Evolutionary conservation across 805 yeast genomes (phyloP), one percentile per base, ranked within the genome.

Genomic region (Pichia scutulata): DNA sequence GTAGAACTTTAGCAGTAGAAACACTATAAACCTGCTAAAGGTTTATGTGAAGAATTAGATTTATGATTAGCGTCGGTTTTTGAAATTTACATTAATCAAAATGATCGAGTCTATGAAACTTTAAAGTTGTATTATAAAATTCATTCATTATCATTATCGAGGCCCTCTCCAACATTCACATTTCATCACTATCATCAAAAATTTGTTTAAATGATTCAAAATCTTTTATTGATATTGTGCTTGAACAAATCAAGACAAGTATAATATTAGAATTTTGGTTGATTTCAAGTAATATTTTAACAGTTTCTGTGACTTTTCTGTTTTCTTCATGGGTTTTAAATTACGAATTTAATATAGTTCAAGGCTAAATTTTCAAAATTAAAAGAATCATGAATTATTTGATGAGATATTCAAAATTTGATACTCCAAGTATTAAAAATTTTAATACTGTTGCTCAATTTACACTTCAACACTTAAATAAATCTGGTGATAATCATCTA

Each of bases 191-290:
- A 19, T 33, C 47, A 6, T 36, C 47, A 5, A 44, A 33, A 23
- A 36, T 44, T 13, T 47, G 42, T 39, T 13, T 43, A 13, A 33
- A 23, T 24, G 50, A 22, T 39, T 30, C 41, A 10, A 43, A 12
- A 43, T 44, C 60, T 13, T 79, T 76, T n/a, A 70, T 72, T 2
- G 72, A 65, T 4, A 65, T 37, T 41, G 72, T 23, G 28, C 21
- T 16, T 47, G 50, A 30, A 45, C 47, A 44, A 18, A 36, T 22
- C 1, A 9, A 36, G 3, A 5, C 25, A 14, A 22, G 36, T 18
- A 23, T 10, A n/a, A 21, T 44, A 22, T 24, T 42, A n/a, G 43
- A 39, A 41, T 43, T 36, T 22, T 49, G 40, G 52, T 33, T 28
- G 18, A n/a, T 30, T 33, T 44, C 45, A 26, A 12, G 39, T 28